These are phyloP conservation scores for Candida saitoana DNA, from an alignment of 805 yeast species.

Conservation along the genomic window DNA sequence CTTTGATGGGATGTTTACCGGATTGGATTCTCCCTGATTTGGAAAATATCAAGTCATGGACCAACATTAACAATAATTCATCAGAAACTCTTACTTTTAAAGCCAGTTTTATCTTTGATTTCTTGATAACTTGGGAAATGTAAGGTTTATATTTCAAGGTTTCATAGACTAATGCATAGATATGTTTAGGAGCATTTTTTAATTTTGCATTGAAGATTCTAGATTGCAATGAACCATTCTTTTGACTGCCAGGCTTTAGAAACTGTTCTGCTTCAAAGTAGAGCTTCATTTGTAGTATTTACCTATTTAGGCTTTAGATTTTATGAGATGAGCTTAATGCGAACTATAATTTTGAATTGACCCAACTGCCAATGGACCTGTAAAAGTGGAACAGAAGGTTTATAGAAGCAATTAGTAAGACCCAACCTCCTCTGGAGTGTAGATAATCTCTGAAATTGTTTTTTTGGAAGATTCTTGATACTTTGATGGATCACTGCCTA, in stretches of 20 bases:
- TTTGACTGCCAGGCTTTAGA: conserved; percentile 19
- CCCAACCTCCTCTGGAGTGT: no score
- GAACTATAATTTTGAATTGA: neutral
- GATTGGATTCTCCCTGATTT: conserved; percentile 78
- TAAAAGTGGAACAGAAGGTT: no score
- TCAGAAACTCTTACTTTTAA: conserved; percentile 48
- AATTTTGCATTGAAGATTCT: conserved; percentile 32
- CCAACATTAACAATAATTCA: conserved; percentile 57
- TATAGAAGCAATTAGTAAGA: no score
- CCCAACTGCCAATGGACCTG: no score
- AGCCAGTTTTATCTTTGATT: conserved; percentile 59
- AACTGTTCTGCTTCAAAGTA: conserved; percentile 43
- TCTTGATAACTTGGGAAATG: conserved; percentile 58
- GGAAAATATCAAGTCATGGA: conserved; percentile 77
- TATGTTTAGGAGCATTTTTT: conserved; percentile 67
- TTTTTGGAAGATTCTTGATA: no score
- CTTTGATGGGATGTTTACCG: conserved; percentile 85
- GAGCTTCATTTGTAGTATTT: conserved; percentile 30
- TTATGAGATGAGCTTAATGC: conserved; percentile 1
- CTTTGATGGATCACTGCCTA: no score
- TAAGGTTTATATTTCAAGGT: conserved; percentile 68
- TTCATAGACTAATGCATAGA: conserved; percentile 78
- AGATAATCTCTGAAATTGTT: no score
- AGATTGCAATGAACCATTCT: conserved; percentile 30
- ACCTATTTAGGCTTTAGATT: no score